Conservation (phyloP, 2,329 filamentous ascomycete genomes). For the Mycosphaerella arachidis region DNA sequence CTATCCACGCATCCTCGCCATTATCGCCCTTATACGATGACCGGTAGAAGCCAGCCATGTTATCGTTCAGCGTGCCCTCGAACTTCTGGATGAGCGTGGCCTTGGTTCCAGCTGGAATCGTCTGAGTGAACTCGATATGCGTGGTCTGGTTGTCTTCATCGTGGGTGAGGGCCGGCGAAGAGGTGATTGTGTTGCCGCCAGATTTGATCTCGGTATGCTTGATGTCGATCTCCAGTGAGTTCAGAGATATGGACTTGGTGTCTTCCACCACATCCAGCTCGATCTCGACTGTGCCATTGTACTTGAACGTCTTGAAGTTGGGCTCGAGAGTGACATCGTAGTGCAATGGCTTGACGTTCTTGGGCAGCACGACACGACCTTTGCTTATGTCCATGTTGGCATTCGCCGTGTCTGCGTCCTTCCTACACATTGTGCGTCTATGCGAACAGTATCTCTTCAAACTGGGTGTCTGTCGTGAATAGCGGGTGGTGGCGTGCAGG, state of each 20-base stretch:
- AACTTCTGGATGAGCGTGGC: constrained; percentile 75
- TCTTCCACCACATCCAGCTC: constrained; percentile 85
- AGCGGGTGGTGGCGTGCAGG: neutral
- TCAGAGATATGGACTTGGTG: constrained; percentile 78
- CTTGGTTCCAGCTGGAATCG: constrained; percentile 68
- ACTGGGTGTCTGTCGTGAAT: constrained; percentile 1
- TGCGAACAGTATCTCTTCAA: constrained; percentile 64
- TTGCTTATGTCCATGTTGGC: constrained; percentile 57
- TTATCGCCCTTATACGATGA: constrained; percentile 84
- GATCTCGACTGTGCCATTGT: constrained; percentile 77
- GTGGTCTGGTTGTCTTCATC: constrained; percentile 77
- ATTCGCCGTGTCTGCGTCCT: constrained; percentile 52
- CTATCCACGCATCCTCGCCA: constrained; percentile 75
- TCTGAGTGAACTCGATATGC: constrained; percentile 72
- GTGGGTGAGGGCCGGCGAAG: constrained; percentile 65
- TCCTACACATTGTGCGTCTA: constrained; percentile 67
- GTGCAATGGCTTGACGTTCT: constrained; percentile 86
- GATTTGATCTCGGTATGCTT: constrained; percentile 65
- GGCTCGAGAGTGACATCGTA: constrained; percentile 91
- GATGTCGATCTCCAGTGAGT: constrained; percentile 82
- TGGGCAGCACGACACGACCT: constrained; percentile 79
- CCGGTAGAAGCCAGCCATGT: constrained; percentile 97
- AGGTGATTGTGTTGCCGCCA: constrained; percentile 54
- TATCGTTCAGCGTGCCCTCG: constrained; percentile 77
- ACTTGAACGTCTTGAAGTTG: constrained; percentile 81